Evolutionary conservation across 148 eudicot genomes (phyloP).

Genomic region (Silene latifolia): DNA sequence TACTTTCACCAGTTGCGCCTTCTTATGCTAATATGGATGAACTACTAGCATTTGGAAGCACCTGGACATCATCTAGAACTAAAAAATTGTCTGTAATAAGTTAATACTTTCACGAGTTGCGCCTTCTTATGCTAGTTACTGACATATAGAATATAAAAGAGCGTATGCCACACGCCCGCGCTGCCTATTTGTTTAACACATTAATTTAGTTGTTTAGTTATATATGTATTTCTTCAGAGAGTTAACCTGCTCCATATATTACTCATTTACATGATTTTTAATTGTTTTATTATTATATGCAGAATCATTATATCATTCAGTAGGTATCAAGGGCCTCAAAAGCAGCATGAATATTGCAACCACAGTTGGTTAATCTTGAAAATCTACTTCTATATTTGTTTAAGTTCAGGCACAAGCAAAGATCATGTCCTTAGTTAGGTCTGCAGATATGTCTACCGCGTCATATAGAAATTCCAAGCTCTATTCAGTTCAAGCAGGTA

Average conservation of each 20-base stretch:
- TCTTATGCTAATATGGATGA: too few species aligned
- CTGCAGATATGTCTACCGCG: constrained; percentile 36
- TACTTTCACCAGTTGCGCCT: too few species aligned
- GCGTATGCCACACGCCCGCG: too few species aligned
- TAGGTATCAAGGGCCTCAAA: constrained; percentile 10
- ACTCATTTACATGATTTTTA: constrained; percentile 1
- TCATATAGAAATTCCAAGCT: constrained; percentile 42
- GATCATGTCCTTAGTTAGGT: constrained; percentile 36
- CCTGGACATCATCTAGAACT: too few species aligned
- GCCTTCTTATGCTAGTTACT: neutral
- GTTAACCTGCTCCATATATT: constrained; percentile 13
- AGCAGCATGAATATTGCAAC: constrained; percentile 26
- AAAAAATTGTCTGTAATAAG: neutral
- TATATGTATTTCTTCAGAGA: neutral
- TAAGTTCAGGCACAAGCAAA: constrained; percentile 13
- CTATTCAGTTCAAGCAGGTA: constrained; percentile 30
- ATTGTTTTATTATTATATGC: constrained; percentile 1
- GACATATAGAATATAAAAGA: neutral
- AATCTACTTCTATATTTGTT: neutral
- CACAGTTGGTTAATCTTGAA: constrained; percentile 8
- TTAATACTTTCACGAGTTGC: neutral
- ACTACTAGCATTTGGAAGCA: too few species aligned
- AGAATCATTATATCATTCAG: neutral
- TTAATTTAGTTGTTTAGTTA: neutral
- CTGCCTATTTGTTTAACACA: constrained; percentile 11